Evolutionary conservation across 805 yeast species (phyloP), one percentile per base, ranked within the genome.

Genomic region (Ogataea neopini): DNA sequence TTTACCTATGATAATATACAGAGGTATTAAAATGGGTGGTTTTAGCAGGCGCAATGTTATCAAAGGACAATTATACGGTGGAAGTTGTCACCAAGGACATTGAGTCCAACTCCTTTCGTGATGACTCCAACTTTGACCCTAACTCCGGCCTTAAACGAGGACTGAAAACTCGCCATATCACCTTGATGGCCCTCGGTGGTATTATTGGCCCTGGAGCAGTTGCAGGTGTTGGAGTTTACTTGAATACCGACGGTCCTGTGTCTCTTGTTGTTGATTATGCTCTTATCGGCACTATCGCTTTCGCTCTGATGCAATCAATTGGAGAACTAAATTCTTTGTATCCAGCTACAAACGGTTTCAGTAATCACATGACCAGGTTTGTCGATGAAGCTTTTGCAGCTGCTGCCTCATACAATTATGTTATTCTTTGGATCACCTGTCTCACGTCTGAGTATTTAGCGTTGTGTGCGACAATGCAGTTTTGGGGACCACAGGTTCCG

Each of bases 121-220:
- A 17, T 19, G 37, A 34, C n/a, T 34, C 37, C 2, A 10, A 38
- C 14, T 52, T 62, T 13, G 62, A 69, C 28, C 61, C 68, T 13
- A 51, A 58, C 10, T 59, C 68, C 8, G 67, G 73, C 10, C 60
- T 76, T 34, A 74, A 74, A 49, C 67, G 78, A 45, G 75, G 72
- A 19, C 65, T 78, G 19, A 76, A 76, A 50, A 75, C 76, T 55
- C 62, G 80, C 48, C 80, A 76, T 57, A 69, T 77, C 32, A 73
- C 80, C 13, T 58, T 78, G 48, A 70, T 78, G 45, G 80, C 80
- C 13, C 55, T 78, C 7, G 80, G 79, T 9, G 80, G 82, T 30
- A 72, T 79, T 42, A 76, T 78, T 44, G 83, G 83, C 0, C 83
- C 83, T 1, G 83, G 83, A 44, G 70, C 72, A 10, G 61, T 77